phyloP scores from a whole-genome alignment of 179 eudicot species.

The Carnegiea gigantea region DNA sequence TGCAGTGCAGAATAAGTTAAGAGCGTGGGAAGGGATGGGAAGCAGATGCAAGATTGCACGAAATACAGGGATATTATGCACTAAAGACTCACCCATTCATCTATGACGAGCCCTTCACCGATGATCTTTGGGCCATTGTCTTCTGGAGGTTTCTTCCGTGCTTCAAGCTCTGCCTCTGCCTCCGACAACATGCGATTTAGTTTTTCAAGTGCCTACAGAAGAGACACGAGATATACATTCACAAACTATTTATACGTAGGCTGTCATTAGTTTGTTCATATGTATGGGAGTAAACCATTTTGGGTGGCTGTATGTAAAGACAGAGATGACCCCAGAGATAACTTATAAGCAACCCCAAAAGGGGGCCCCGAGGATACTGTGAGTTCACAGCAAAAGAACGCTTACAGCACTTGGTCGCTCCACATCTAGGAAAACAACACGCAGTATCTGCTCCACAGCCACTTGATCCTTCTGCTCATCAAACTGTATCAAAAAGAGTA shows the following conservation, averaged over 20 bases:
- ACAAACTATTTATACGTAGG: neutral
- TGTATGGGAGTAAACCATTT: neutral
- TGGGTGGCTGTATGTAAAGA: neutral
- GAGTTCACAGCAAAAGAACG: neutral
- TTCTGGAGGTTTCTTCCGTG: slow-evolving; percentile 49
- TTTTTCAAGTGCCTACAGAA: slow-evolving; percentile 42
- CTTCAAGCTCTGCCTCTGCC: slow-evolving; percentile 51
- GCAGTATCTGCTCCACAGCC: slow-evolving; percentile 74
- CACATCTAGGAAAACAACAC: slow-evolving; percentile 67
- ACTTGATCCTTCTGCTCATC: slow-evolving; percentile 84
- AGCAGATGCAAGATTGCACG: neutral
- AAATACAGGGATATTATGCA: neutral
- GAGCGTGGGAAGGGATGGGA: neutral
- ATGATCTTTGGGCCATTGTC: slow-evolving; percentile 52
- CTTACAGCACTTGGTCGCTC: slow-evolving; percentile 69
- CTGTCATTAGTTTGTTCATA: no score
- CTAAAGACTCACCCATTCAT: slow-evolving; percentile 45
- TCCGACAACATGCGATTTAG: slow-evolving; percentile 49
- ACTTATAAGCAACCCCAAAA: neutral
- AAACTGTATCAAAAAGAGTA: slow-evolving; percentile 40
- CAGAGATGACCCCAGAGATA: neutral
- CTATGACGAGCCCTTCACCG: slow-evolving; percentile 57
- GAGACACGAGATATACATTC: neutral
- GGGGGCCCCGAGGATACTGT: neutral
- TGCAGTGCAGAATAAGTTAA: neutral